Percentiles rank a stretch among this genome's conserved stretches.
phyloP scores from a whole-genome alignment of 805 yeast species.

The Starmerella apis region DNA sequence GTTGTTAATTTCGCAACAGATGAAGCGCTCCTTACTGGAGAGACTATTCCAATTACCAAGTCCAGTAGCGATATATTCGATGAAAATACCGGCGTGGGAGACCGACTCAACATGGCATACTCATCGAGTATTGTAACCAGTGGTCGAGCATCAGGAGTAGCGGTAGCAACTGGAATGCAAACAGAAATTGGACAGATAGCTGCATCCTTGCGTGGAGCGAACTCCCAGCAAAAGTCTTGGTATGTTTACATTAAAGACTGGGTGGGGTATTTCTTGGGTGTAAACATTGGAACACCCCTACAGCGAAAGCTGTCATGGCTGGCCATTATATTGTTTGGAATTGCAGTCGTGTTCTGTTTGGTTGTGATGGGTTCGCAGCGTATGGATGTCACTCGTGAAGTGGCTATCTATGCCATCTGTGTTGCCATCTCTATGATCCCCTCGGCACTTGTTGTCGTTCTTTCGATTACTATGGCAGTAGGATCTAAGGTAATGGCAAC shows the following conservation, averaged over 20 bases:
- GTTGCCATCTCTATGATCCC: constrained; percentile 77
- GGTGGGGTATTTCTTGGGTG: constrained; percentile 61
- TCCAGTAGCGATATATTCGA: constrained; percentile 37
- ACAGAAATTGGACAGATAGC: constrained; percentile 75
- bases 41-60: constrained; percentile 54
- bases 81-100: constrained; percentile 43
- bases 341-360: constrained; percentile 79
- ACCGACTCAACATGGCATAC: constrained; percentile 60
- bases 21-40: constrained; percentile 92
- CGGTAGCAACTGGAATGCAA: constrained; percentile 52
- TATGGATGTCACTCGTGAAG: constrained; percentile 63
- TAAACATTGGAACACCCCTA: constrained; percentile 70
- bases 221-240: constrained; percentile 36
- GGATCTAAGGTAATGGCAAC: constrained; percentile 66
- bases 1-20: constrained; percentile 75
- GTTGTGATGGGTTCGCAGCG: constrained; percentile 79
- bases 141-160: constrained; percentile 66
- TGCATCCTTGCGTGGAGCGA: constrained; percentile 40
- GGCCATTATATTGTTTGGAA: constrained; percentile 57
- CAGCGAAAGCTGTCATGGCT: constrained; percentile 65
- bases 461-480: constrained; percentile 78
- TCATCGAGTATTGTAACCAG: constrained; percentile 60
- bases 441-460: constrained; percentile 65
- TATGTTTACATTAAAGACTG: constrained; percentile 43
- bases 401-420: constrained; percentile 81